Conservation (phyloP, 73 alveolate genomes). For the Paramecium sonneborni region DNA sequence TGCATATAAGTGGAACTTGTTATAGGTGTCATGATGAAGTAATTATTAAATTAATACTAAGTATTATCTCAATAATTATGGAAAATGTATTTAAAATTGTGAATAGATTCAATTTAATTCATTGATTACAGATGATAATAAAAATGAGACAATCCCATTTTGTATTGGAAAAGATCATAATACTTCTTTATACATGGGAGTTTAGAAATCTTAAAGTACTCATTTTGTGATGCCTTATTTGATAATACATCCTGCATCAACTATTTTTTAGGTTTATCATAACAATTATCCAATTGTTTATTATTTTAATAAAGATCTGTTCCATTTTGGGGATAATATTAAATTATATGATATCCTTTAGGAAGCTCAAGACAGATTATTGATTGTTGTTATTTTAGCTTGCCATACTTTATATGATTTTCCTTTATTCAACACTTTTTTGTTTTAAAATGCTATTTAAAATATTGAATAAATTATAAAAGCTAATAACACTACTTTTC, state of each 20-base stretch:
- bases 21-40: neutral
- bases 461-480: neutral
- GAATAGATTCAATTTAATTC: neutral
- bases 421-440: neutral
- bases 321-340: neutral
- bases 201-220: neutral
- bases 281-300: neutral
- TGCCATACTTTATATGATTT: neutral
- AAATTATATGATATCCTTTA: neutral
- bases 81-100: neutral
- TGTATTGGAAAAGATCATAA: neutral
- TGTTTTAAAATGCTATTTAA: neutral
- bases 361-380: neutral
- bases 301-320: conserved; percentile 5
- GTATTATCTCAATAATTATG: conserved; percentile 9
- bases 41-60: neutral
- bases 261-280: neutral
- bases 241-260: neutral
- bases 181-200: neutral
- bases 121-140: neutral
- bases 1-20: conserved; percentile 1
- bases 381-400: neutral
- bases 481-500: neutral
- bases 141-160: neutral
- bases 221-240: neutral